Base-by-base conservation (phyloP, 768 basidiomycete species). In the Suillus subalutaceus region DNA sequence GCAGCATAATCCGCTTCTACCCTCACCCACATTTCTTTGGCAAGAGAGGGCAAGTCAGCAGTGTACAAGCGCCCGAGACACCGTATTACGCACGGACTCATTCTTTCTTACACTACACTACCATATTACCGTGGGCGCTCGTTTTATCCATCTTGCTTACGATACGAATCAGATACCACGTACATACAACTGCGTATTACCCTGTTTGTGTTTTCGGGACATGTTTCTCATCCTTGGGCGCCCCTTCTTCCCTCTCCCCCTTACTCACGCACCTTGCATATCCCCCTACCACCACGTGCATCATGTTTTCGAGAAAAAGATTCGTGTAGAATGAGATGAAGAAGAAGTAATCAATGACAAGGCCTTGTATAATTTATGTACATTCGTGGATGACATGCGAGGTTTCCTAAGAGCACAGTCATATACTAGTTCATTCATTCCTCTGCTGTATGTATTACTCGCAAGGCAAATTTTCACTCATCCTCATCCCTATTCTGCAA, bases 1-100 rank as follows among this genome's bases (percentile, higher is more conserved):
- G 75, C 83, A 40, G 82, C 83, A 79, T 84, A 69, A 82, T 38
- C 1, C 2, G 8, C 15, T 38, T n/a, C n/a, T 12, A 18, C 44
- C 20, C n/a, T 5, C 32, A 5, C 52, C 50, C 52, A 15, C 13
- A 55, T 63, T 43, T 52, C 62, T 65, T 56, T 62, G 30, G 40
- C 67, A 68, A 60, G 59, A 60, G 58, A 43, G 41, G 43, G 41
- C 59, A 60, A 60, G 41, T 12, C 58, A 60, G 9, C 58, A 43
- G 58, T 59, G 58, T 59, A 59, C 58, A 60, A 20, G 59, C 35
- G 56, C 56, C 62, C 62, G 23, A 37, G 66, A 70, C 74, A 76
- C 63, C 75, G 75, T 63, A 43, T 63, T 55, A 60, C 67, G 44
- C 58, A 66, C 67, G 68, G 41, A 67, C 53, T 67, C 63, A 68